These are phyloP conservation scores for Trichosporon sp. DNA, from an alignment of 1,284 basidiomycete species.

Conservation along the genomic window DNA sequence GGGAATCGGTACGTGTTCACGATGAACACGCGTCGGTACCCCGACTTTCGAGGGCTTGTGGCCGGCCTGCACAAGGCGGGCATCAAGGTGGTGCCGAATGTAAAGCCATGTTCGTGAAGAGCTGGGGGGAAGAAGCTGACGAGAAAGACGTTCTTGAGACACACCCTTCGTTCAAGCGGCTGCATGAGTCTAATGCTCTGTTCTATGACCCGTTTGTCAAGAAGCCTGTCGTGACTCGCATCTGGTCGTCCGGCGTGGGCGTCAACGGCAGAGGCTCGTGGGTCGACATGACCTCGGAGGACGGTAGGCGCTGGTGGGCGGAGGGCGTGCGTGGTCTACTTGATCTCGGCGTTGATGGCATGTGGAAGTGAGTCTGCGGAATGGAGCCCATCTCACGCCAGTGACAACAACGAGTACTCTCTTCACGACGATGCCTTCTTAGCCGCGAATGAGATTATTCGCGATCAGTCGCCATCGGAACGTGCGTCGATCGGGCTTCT, in stretches of 20 bases:
- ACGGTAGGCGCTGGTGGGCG: slow-evolving; percentile 48
- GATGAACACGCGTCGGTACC: slow-evolving; percentile 49
- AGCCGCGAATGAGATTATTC: slow-evolving; percentile 25
- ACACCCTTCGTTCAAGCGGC: slow-evolving; percentile 43
- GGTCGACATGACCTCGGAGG: slow-evolving; percentile 48
- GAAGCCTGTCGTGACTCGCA: slow-evolving; percentile 42
- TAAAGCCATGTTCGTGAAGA: slow-evolving; percentile 44
- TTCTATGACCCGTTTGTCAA: slow-evolving; percentile 42
- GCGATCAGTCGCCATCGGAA: slow-evolving; percentile 20
- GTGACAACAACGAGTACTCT: slow-evolving; percentile 51
- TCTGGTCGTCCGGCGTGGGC: slow-evolving; percentile 48
- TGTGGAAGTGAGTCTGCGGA: slow-evolving; percentile 45
- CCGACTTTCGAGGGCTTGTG: slow-evolving; percentile 48
- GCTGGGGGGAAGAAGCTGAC: not conserved
- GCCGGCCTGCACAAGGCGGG: slow-evolving; percentile 45
- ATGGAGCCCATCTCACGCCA: slow-evolving; percentile 15
- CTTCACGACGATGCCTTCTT: slow-evolving; percentile 47
- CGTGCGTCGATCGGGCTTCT: slow-evolving; percentile 38
- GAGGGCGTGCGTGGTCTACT: slow-evolving; percentile 45
- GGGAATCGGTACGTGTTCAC: slow-evolving; percentile 49
- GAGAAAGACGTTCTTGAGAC: slow-evolving; percentile 29
- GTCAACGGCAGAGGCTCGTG: slow-evolving; percentile 47
- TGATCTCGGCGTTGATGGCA: slow-evolving; percentile 46
- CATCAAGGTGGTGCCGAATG: slow-evolving; percentile 49
- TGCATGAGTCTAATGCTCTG: slow-evolving; percentile 40